These are phyloP conservation scores for Peronospora farinosa DNA, from an alignment of 352 stramenopile species.

Conservation along the genomic window DNA sequence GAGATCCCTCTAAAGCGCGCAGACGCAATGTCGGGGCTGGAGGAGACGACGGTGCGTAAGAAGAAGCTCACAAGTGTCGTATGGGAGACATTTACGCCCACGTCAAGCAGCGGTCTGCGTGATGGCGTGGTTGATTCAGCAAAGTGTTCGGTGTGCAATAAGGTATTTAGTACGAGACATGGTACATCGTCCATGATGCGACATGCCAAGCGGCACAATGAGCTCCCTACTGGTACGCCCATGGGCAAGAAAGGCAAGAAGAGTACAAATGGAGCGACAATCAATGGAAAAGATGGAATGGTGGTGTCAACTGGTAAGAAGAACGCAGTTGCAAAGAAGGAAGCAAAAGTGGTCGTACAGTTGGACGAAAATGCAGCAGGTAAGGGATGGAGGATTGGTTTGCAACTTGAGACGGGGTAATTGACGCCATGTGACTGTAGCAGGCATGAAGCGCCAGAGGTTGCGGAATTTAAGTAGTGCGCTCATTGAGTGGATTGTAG, in stretches of 20 bases:
- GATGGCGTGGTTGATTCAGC: conserved; percentile 67
- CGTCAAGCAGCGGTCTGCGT: conserved; percentile 53
- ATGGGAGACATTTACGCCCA: conserved; percentile 76
- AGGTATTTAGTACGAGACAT: conserved; percentile 75
- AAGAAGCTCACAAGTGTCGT: conserved; percentile 82
- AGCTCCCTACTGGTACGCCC: conserved; percentile 50
- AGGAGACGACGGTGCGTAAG: conserved; percentile 59
- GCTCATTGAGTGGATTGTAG: conserved; percentile 69
- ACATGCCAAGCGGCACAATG: conserved; percentile 68
- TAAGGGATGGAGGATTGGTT: conserved; percentile 20
- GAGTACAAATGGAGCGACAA: conserved; percentile 20
- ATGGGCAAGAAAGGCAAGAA: conserved; percentile 54
- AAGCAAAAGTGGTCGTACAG: conserved; percentile 23
- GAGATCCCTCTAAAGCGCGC: conserved; percentile 43
- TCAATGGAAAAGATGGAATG: conserved; percentile 14
- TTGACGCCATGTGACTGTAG: conserved; percentile 7
- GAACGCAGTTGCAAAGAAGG: conserved; percentile 37
- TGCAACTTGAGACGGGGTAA: background rate
- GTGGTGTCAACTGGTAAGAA: conserved; percentile 32
- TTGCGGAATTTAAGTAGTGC: conserved; percentile 53
- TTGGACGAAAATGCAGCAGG: conserved; percentile 62
- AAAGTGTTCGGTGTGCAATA: conserved; percentile 69
- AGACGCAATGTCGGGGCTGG: conserved; percentile 45
- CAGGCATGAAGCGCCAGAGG: conserved; percentile 62
- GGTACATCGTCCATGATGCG: conserved; percentile 82